Base-by-base conservation (phyloP, 331 rosid genomes). In the Stylosanthes scabra region DNA sequence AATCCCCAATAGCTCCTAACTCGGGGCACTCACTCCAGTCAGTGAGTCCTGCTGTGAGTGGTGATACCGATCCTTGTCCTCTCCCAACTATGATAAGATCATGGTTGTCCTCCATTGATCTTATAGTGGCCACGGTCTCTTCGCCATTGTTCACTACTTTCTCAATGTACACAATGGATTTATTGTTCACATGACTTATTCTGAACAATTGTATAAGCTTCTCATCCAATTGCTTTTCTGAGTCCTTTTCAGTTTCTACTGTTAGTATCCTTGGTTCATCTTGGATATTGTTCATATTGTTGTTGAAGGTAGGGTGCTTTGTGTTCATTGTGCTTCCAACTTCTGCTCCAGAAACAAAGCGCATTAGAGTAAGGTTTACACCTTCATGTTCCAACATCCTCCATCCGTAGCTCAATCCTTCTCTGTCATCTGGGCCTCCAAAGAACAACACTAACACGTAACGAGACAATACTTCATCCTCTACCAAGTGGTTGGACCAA, bases 1-100 rank as follows among this genome's bases (percentile, higher is more conserved):
- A 68, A 71, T 94, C 99, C 7, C 99, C 99, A 10, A 94, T 94
- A 0, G 89, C 88, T 1, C 99, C 99, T 0, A 94, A 88, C 66
- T 94, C 97, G 0, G 96, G 97, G 37, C 93, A 94, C 76, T 91
- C 97, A 27, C 99, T 94, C 97, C 99, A 91, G 59, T 94, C 99
- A 0, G 97, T 87, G 1, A 91, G 74, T 27, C 99, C 99, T 2
- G 97, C 93, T 0, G 90, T 91, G 11, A 94, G 76, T 0, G 96
- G 89, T 5, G 99, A 84, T 20, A 74, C 40, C 40, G 59, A 68
- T 37, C 96, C 92, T 46, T 87, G 86, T 1, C 97, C 96, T 84
- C 97, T 88, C 4, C 99, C 99, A 2, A 90, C 88, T 29, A 94
- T 84, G 69, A 87, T 85, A 59, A 91, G 74, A 27, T 86, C 90